Conservation (phyloP, 1,284 basidiomycete genomes). For the Xerocomus nothofagi region DNA sequence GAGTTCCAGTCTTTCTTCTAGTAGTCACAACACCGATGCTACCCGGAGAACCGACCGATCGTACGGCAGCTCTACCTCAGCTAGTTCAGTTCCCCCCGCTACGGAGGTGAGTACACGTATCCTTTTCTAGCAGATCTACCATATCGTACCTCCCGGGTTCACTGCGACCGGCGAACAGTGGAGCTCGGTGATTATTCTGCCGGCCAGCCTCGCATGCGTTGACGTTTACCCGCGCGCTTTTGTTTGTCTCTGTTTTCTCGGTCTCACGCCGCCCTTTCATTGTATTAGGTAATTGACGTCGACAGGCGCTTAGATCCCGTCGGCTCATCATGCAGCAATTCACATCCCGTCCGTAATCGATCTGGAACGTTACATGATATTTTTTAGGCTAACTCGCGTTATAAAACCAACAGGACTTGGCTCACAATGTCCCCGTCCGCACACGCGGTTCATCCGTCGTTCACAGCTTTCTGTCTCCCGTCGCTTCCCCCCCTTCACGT, state of each 20-base stretch:
- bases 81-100: constrained; percentile 21
- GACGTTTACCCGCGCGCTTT: constrained; percentile 2
- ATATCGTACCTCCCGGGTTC: constrained; percentile 13
- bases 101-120: constrained; percentile 23
- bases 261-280: constrained; percentile 1
- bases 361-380: constrained; percentile 10
- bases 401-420: constrained; percentile 21
- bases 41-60: constrained; percentile 29
- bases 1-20: constrained; percentile 26
- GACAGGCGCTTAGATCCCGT: constrained; percentile 24
- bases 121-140: constrained; percentile 10
- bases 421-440: constrained; percentile 6
- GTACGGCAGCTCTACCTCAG: constrained; percentile 21
- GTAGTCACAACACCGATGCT: constrained; percentile 26
- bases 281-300: constrained; percentile 33
- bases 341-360: constrained; percentile 22
- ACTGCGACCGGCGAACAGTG: constrained; percentile 14
- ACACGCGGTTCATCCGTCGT: neutral
- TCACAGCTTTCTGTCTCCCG: neutral
- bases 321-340: constrained; percentile 3
- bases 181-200: constrained; percentile 25
- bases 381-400: constrained; percentile 18
- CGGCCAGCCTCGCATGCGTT: constrained; percentile 20
- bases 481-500: constrained; percentile 6
- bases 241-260: constrained; percentile 18